Evolutionary conservation across 1,139 yeast genomes (phyloP), one percentile per base, ranked within the genome.

Genomic region (Eremothecium coryli): DNA sequence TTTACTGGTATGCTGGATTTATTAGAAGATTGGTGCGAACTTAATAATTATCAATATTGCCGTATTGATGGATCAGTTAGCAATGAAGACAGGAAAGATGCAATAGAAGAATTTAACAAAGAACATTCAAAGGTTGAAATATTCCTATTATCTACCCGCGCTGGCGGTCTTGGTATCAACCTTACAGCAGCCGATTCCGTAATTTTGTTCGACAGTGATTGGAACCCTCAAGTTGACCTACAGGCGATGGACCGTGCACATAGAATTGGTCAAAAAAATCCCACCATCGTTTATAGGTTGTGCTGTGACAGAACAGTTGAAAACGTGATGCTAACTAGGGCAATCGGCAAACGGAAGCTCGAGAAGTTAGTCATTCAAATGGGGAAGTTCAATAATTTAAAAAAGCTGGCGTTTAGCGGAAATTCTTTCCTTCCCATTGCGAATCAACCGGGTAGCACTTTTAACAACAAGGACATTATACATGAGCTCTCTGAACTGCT

Each of bases 211-310:
- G 98, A 90, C 52, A 81, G 84, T 40, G 97, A 90, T 54, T 88
- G 97, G 95, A 90, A 90, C 50, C 98, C 98, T 0, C 97, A 90
- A 53, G 88, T 85, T 46, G 97, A 90, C 57, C 62, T 86, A 33
- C 98, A 90, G 55, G 97, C 97, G 0, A 90, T 90, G 73, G 97
- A 88, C 52, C 68, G 98, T 39, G 93, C 84, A 10, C 97, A 90
- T 56, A 66, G 98, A 52, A 84, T 90, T 38, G 97, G 98, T 0
- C 98, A 90, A 56, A 67, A 63, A 1, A 75, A 71, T 36, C 95
- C 95, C 0, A 95, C 86, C 2, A 68, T 84, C 29, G 73, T 90
- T 1, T 84, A 75, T 52, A 68, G 97, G 40, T 67, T 90, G 28
- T 76, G 86, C 14, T 71, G 85, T 8, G 70, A 73, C 31, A 75